Evolutionary conservation across 345 rosid species (phyloP).

Genomic region (Linum usitatissimum): DNA sequence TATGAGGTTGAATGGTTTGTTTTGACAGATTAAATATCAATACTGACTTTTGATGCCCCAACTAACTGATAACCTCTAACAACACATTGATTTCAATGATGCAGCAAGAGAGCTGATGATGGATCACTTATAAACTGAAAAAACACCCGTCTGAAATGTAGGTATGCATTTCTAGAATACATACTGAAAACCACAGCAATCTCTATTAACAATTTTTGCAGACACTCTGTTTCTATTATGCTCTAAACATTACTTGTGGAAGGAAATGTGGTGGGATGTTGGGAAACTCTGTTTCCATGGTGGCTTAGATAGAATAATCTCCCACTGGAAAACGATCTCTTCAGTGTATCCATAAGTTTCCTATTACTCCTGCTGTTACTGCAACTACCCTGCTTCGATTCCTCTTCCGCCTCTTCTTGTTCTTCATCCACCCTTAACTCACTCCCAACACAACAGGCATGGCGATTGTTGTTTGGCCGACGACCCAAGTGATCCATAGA

Average conservation of each 20-base stretch:
- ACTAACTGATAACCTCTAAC: not conserved
- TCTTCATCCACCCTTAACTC: slow-evolving; percentile 21
- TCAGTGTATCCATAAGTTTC: slow-evolving; percentile 25
- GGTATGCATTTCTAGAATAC: too few species aligned
- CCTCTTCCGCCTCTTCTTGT: slow-evolving; percentile 21
- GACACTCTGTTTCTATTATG: not conserved
- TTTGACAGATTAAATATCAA: not conserved
- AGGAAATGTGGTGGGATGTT: not conserved
- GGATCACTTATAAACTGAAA: not conserved
- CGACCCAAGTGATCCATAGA: slow-evolving; percentile 25
- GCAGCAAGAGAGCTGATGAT: not conserved
- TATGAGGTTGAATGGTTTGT: not conserved
- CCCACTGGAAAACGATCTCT: slow-evolving; percentile 59
- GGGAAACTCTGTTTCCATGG: slow-evolving; percentile 20
- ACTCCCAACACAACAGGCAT: slow-evolving; percentile 28
- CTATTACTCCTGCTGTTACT: slow-evolving; percentile 18
- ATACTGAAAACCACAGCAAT: too few species aligned
- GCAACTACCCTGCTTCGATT: slow-evolving; percentile 12
- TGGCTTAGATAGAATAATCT: slow-evolving; percentile 34
- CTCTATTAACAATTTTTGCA: too few species aligned
- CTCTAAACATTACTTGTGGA: not conserved
- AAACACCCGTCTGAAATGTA: too few species aligned
- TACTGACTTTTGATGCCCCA: not conserved
- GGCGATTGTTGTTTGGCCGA: slow-evolving; percentile 24
- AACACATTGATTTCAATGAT: not conserved